phyloP scores from a whole-genome alignment of 805 yeast genomes.

The Starmerella cellae region DNA sequence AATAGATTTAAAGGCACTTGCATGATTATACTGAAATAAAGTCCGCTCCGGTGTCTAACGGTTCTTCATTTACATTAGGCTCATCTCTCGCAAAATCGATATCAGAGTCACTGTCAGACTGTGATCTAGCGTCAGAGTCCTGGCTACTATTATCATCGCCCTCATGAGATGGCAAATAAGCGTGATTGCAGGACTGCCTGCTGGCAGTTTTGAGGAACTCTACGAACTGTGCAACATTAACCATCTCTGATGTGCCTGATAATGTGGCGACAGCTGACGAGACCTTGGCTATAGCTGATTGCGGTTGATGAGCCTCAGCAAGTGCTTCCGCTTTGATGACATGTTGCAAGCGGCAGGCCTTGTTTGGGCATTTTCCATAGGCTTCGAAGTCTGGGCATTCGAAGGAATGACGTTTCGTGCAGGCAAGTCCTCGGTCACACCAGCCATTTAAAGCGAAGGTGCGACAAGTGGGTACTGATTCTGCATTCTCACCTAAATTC shows the following conservation, averaged over 20 bases:
- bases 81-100: not conserved
- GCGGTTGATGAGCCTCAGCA: not conserved
- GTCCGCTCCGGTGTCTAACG: conserved; percentile 24
- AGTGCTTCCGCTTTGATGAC: conserved; percentile 7
- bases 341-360: conserved; percentile 42
- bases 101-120: conserved; percentile 14
- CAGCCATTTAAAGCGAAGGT: conserved; percentile 57
- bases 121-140: conserved; percentile 17
- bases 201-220: not conserved
- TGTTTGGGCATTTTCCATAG: conserved; percentile 44
- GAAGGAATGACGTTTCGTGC: conserved; percentile 44
- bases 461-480: conserved; percentile 39
- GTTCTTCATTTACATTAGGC: conserved; percentile 4
- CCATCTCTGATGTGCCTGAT: not conserved
- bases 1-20: not conserved
- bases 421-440: conserved; percentile 47
- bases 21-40: conserved; percentile 14
- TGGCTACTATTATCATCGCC: conserved; percentile 7
- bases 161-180: conserved; percentile 5
- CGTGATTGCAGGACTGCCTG: not conserved
- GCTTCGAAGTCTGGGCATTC: conserved; percentile 64
- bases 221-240: conserved; percentile 2
- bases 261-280: not conserved
- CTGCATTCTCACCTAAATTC: conserved; percentile 27
- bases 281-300: not conserved